Evolutionary conservation across 2,329 filamentous ascomycete species (phyloP).

Genomic region (Diaporthe amygdali): DNA sequence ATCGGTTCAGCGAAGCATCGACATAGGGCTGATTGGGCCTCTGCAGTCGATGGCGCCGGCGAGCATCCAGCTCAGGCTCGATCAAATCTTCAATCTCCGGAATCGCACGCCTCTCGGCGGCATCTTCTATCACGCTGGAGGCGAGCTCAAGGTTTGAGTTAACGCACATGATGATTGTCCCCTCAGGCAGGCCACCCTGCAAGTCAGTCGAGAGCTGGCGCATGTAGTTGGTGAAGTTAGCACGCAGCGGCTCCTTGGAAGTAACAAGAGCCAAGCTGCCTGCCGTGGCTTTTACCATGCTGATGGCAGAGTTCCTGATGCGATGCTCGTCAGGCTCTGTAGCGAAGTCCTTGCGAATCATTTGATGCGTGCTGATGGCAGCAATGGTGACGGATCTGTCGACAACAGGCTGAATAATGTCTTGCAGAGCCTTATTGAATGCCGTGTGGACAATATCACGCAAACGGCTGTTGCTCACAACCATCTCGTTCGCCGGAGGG

Average conservation of each 20-base stretch:
- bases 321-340: conserved; percentile 91
- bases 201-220: conserved; percentile 72
- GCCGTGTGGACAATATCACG: conserved; percentile 83
- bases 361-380: conserved; percentile 92
- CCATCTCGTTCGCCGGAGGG: conserved; percentile 80
- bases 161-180: conserved; percentile 96
- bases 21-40: conserved; percentile 85
- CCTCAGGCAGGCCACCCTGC: conserved; percentile 86
- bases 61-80: conserved; percentile 77
- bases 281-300: conserved; percentile 92
- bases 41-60: conserved; percentile 75
- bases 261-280: conserved; percentile 96
- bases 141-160: conserved; percentile 96
- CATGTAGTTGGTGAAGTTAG: conserved; percentile 98
- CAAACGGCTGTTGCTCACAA: conserved; percentile 71
- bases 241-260: conserved; percentile 93
- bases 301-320: conserved; percentile 84
- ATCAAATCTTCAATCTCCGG: conserved; percentile 96
- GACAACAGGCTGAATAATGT: conserved; percentile 97
- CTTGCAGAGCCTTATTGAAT: conserved; percentile 86
- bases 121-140: conserved; percentile 92
- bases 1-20: conserved; percentile 81
- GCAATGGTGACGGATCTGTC: conserved; percentile 98
- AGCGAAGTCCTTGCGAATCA: conserved; percentile 95
- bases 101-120: conserved; percentile 90